phyloP scores from a whole-genome alignment of 164 flowering plant genomes.

The Platanus orientalis region DNA sequence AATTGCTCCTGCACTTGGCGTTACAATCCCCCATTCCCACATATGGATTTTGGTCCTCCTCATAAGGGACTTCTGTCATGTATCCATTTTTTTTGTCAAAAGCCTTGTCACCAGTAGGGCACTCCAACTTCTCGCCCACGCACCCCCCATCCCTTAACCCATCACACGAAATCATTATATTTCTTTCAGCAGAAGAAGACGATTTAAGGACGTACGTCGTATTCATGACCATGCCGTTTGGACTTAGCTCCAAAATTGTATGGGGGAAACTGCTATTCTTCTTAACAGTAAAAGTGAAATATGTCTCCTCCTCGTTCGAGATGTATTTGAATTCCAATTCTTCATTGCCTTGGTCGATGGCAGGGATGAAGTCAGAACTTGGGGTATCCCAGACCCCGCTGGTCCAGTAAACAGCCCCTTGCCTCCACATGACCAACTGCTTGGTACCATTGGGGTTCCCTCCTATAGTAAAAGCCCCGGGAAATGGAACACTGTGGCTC shows the following conservation, averaged over 20 bases:
- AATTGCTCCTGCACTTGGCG: constrained; percentile 15
- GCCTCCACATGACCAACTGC: background rate
- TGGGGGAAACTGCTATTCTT: background rate
- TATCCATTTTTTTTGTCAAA: background rate
- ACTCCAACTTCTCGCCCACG: constrained; percentile 6
- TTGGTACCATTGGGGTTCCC: background rate
- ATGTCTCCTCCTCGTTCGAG: constrained; percentile 8
- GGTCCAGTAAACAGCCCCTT: constrained; percentile 10
- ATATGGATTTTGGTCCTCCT: background rate
- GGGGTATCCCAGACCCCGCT: background rate
- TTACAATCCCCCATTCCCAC: constrained; percentile 13
- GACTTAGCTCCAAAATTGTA: too few species aligned
- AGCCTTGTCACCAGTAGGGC: background rate
- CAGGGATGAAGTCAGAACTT: too few species aligned
- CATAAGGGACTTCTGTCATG: background rate
- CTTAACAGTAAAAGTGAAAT: background rate
- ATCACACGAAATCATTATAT: too few species aligned
- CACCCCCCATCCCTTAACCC: background rate
- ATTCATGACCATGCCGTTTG: too few species aligned
- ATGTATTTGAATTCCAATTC: too few species aligned
- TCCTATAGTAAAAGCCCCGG: constrained; percentile 24
- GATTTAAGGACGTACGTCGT: too few species aligned
- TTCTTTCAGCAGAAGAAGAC: too few species aligned
- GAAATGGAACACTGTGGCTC: constrained; percentile 26
- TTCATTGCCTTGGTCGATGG: too few species aligned